Percentiles rank a stretch among this genome's conserved stretches.
phyloP scores from a whole-genome alignment of 352 stramenopile species.

The Globisporangium perplexum region DNA sequence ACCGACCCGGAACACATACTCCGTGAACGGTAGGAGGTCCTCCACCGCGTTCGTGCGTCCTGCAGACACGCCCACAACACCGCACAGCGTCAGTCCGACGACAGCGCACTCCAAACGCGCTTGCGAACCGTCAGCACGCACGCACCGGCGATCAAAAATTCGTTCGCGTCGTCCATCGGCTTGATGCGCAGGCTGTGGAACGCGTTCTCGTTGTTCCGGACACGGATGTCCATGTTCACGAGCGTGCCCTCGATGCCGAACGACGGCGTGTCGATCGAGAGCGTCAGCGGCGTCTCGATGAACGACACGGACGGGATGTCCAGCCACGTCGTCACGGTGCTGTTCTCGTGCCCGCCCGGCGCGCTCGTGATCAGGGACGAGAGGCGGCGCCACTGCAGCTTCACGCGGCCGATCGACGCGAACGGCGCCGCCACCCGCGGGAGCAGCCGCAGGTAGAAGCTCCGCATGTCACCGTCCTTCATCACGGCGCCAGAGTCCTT shows the following conservation, averaged over 20 bases:
- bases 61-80: slow-evolving; percentile 11
- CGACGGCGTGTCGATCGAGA: slow-evolving; percentile 54
- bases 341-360: slow-evolving; percentile 21
- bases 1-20: slow-evolving; percentile 56
- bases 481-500: slow-evolving; percentile 26
- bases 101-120: no score
- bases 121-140: background rate
- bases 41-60: slow-evolving; percentile 67
- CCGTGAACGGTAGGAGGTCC: slow-evolving; percentile 65
- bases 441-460: slow-evolving; percentile 54
- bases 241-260: slow-evolving; percentile 70
- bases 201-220: slow-evolving; percentile 69
- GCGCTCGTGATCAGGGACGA: slow-evolving; percentile 41
- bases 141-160: slow-evolving; percentile 73
- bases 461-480: slow-evolving; percentile 49
- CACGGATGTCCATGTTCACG: slow-evolving; percentile 42
- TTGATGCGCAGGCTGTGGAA: slow-evolving; percentile 73
- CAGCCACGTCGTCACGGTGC: slow-evolving; percentile 61
- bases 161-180: slow-evolving; percentile 53
- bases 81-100: background rate
- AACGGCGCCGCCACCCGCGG: slow-evolving; percentile 36
- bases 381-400: slow-evolving; percentile 55
- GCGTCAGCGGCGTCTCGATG: slow-evolving; percentile 53
- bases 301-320: slow-evolving; percentile 66
- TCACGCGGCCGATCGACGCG: slow-evolving; percentile 46